Conservation (phyloP, 2,329 filamentous ascomycete genomes). For the Cercospora brassicicola region DNA sequence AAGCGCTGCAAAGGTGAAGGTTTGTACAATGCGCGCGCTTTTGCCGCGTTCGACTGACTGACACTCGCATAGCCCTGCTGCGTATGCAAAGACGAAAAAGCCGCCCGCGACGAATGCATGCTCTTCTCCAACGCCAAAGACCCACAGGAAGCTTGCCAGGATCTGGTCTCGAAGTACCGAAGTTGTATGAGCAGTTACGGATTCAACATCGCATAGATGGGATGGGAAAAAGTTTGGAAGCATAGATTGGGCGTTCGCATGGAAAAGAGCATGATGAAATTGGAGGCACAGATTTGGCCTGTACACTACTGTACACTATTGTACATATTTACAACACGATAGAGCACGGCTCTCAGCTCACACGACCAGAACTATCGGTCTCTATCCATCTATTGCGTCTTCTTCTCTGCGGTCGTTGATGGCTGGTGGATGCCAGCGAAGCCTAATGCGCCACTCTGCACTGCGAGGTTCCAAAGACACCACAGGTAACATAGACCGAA, state of each 20-base stretch:
- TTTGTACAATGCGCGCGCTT: constrained; percentile 23
- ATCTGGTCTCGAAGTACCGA: constrained; percentile 80
- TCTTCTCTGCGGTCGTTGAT: constrained; percentile 38
- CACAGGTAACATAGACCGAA: constrained; percentile 88
- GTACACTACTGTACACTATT: constrained; percentile 23
- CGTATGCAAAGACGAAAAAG: constrained; percentile 94
- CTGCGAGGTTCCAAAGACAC: constrained; percentile 72
- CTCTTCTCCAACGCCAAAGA: constrained; percentile 86
- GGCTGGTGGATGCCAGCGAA: constrained; percentile 23
- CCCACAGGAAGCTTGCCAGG: constrained; percentile 78
- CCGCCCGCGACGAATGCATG: constrained; percentile 95
- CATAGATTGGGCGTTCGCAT: constrained; percentile 10
- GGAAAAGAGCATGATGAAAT: constrained; percentile 7
- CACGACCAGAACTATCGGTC: neutral
- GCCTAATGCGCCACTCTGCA: constrained; percentile 55
- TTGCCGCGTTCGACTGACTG: neutral
- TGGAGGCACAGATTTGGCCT: constrained; percentile 8
- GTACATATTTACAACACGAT: constrained; percentile 16
- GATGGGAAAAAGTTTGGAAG: neutral
- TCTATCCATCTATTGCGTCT: constrained; percentile 39
- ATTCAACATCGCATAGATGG: constrained; percentile 60
- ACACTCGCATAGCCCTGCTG: constrained; percentile 73
- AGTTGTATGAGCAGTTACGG: constrained; percentile 91
- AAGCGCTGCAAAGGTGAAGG: constrained; percentile 48
- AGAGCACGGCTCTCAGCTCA: constrained; percentile 16